Base-by-base conservation (phyloP, 306 rosid genomes). In the Cucurbita argyrosperma region DNA sequence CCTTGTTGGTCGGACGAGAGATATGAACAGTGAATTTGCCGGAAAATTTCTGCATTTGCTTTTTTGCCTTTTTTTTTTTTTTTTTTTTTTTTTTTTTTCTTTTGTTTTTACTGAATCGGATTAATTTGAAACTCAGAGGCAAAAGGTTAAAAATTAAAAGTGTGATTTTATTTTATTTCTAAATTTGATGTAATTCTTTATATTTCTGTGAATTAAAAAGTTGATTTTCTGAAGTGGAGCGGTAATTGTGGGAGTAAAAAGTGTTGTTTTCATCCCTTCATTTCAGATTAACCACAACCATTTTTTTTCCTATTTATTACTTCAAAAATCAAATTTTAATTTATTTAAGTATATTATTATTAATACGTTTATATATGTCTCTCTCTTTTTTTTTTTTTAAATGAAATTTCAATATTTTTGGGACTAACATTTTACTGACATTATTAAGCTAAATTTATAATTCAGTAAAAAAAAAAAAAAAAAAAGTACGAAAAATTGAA, bases 181-280 rank as follows among this genome's bases (percentile, higher is more conserved):
- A 10, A 40, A 13, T 65, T 66, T 66, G 40, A 10, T 67, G 51
- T 6, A 45, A 46, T 45, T 2, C 23, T 68, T 68, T 46, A 57
- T 43, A 40, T 47, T 23, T 67, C 6, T 67, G 40, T 79, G 78
- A 71, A 39, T 78, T 26, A 72, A 60, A 60, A 30, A 39, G 77
- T 72, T 50, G 15, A 71, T 78, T 46, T 65, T 66, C 55, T 56
- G 56, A 64, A 73, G 66, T 37, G 62, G 79, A 77, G 72, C 84
- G 86, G 65, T 73, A 77, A 81, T 77, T 54, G 4, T 77, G 86
- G 81, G 56, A 49, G 66, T 37, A 59, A 69, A 69, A 49, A 0
- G 42, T 23, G 74, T 69, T 47, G 58, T 49, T 11, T 69, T 47
- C 13, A 8, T 35, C 45, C 58, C 74, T 49, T 49, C 12, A 8